A percentile compares a stretch with the other conserved stretches of the same genome.
Evolutionary conservation across 163 green algal species (phyloP).

Genomic region (Smithsoniella earleae): DNA sequence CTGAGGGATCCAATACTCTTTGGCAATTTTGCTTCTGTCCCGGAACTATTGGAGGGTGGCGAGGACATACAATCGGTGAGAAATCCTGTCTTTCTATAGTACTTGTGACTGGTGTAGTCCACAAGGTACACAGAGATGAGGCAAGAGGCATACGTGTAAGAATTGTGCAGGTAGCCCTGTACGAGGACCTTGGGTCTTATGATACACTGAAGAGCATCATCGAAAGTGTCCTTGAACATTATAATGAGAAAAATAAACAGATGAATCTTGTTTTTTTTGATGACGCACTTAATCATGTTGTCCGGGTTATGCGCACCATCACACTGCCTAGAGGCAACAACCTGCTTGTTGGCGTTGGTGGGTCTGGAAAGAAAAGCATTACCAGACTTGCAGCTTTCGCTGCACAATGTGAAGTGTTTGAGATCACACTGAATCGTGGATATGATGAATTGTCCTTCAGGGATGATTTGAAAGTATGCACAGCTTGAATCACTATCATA

Average conservation of each 20-base stretch:
- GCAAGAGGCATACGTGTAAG: too few relatives aligned
- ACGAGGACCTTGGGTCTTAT: slow-evolving; percentile 60
- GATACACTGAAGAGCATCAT: slow-evolving; percentile 56
- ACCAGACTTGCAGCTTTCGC: slow-evolving; percentile 42
- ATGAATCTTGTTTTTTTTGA: slow-evolving; percentile 82
- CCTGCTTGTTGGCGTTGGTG: slow-evolving; percentile 48
- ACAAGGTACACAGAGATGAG: too few relatives aligned
- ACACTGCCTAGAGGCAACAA: slow-evolving; percentile 47
- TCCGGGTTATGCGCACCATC: slow-evolving; percentile 66
- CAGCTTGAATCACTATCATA: too few relatives aligned
- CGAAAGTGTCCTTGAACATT: slow-evolving; percentile 54
- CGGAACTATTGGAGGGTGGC: background rate
- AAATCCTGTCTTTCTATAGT: slow-evolving; percentile 21
- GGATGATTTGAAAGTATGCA: slow-evolving; percentile 73
- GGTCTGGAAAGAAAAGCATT: slow-evolving; percentile 48
- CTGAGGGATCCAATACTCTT: slow-evolving; percentile 59
- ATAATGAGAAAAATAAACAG: slow-evolving; percentile 58
- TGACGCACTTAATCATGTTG: slow-evolving; percentile 77
- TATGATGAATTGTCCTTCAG: slow-evolving; percentile 74
- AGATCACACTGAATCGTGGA: slow-evolving; percentile 72
- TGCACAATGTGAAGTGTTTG: slow-evolving; percentile 64
- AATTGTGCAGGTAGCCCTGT: slow-evolving; percentile 47
- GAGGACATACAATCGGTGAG: too few relatives aligned
- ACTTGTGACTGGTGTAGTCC: slow-evolving; percentile 1
- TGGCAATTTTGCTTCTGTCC: slow-evolving; percentile 48